Conservation (phyloP, 192 early-diverging fungal genomes). For the Phlyctochytrium bullatum region DNA sequence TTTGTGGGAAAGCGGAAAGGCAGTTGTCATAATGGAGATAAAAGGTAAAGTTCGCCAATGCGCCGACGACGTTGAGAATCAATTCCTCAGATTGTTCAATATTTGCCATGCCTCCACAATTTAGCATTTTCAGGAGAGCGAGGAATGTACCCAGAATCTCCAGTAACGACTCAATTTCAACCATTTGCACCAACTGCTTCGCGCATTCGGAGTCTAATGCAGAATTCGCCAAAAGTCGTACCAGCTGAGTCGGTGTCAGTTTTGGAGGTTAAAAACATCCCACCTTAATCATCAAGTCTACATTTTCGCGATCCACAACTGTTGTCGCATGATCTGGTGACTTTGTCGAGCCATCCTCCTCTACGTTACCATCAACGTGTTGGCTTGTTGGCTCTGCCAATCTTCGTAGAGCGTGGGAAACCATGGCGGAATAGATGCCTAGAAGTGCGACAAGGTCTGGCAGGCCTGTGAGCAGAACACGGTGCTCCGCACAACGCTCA, state of each 20-base stretch:
- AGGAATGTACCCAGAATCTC: conserved; percentile 40
- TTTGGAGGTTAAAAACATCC: not conserved
- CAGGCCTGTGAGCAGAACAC: conserved; percentile 1
- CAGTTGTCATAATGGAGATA: conserved; percentile 27
- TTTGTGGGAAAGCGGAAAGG: conserved; percentile 19
- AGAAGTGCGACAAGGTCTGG: conserved; percentile 37
- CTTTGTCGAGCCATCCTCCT: too few relatives aligned
- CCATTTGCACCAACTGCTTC: conserved; percentile 31
- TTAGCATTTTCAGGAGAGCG: not conserved
- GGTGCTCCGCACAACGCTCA: not conserved
- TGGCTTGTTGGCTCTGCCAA: too few relatives aligned
- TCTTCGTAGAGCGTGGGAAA: too few relatives aligned
- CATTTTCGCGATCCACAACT: conserved; percentile 21
- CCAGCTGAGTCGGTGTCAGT: conserved; percentile 33
- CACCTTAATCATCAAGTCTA: conserved; percentile 47
- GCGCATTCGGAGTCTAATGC: conserved; percentile 30
- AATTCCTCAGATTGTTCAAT: conserved; percentile 35
- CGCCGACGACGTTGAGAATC: conserved; percentile 39
- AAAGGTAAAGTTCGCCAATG: conserved; percentile 48
- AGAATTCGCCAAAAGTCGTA: conserved; percentile 42
- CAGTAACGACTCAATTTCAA: conserved; percentile 40
- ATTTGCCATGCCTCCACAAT: conserved; percentile 1
- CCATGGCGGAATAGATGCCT: conserved; percentile 28
- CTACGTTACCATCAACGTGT: too few relatives aligned
- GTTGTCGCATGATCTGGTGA: too few relatives aligned